Conservation (phyloP, 1,139 yeast species). For the Yueomyces sp. region DNA sequence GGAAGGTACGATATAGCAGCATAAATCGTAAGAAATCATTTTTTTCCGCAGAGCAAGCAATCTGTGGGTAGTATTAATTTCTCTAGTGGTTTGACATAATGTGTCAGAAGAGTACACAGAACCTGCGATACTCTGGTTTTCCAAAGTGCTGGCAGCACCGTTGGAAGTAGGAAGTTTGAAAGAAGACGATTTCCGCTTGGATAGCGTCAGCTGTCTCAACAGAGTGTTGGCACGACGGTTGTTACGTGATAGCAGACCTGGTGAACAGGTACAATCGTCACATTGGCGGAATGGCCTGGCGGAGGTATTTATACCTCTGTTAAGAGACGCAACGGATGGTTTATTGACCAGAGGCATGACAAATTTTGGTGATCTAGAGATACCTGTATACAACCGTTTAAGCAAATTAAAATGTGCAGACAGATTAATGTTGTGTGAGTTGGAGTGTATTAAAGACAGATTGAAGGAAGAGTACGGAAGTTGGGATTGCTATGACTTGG, state of each 20-base stretch:
- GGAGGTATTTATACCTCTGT: too few relatives aligned
- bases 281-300: constrained; percentile 31
- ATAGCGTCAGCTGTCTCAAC: constrained; percentile 15
- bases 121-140: constrained; percentile 9
- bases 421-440: too few relatives aligned
- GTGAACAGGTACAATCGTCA: constrained; percentile 70
- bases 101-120: constrained; percentile 28
- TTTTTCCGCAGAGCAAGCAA: constrained; percentile 48
- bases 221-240: constrained; percentile 42
- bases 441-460: too few relatives aligned
- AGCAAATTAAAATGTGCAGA: too few relatives aligned
- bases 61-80: constrained; percentile 45
- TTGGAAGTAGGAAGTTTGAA: constrained; percentile 2
- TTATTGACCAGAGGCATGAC: too few relatives aligned
- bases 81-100: constrained; percentile 26
- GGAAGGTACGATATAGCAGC: constrained; percentile 74
- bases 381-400: too few relatives aligned
- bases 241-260: constrained; percentile 60
- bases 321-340: too few relatives aligned
- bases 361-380: too few relatives aligned
- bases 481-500: too few relatives aligned
- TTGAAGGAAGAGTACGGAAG: too few relatives aligned
- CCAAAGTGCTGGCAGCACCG: constrained; percentile 11
- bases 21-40: constrained; percentile 56
- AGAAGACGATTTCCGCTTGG: constrained; percentile 9